Percentiles rank a stretch among this genome's conserved stretches.
Conservation (phyloP, 495 filamentous ascomycete species). For the Friedmanniomyces simplex region DNA sequence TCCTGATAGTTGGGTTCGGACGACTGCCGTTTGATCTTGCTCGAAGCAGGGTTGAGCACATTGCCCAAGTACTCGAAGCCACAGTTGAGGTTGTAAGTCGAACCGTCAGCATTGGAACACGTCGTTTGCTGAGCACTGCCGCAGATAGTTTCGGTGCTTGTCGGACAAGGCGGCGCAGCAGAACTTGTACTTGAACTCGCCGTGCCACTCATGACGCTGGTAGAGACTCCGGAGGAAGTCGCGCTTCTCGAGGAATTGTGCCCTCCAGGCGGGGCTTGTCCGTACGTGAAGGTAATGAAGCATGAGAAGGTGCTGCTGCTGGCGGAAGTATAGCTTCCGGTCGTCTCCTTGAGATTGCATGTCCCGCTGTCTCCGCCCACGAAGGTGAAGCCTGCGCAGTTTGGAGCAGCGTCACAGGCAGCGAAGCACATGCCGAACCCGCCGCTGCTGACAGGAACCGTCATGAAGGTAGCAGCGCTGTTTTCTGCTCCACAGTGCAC, state of each 20-base stretch:
- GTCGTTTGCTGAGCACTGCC: slow-evolving; percentile 1
- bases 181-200: not conserved
- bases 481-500: not conserved
- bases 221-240: not conserved
- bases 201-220: not conserved
- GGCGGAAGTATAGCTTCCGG: not conserved
- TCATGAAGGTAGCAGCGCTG: not conserved
- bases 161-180: slow-evolving; percentile 5
- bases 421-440: slow-evolving; percentile 5
- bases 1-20: not conserved
- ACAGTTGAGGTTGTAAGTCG: slow-evolving; percentile 10
- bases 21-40: slow-evolving; percentile 1
- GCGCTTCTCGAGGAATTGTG: not conserved
- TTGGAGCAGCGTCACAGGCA: slow-evolving; percentile 1
- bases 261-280: not conserved
- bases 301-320: not conserved
- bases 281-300: not conserved
- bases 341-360: not conserved
- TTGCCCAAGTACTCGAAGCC: slow-evolving; percentile 7
- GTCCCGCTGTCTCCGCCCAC: not conserved
- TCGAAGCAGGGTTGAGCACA: slow-evolving; percentile 7
- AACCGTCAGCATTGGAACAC: slow-evolving; percentile 6
- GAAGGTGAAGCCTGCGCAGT: slow-evolving; percentile 4
- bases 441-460: not conserved
- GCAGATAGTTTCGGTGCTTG: not conserved